Percentiles rank a stretch among this genome's conserved stretches.
Evolutionary conservation across 208 protist genomes (phyloP).

Genomic region (Leptomonas seymouri): DNA sequence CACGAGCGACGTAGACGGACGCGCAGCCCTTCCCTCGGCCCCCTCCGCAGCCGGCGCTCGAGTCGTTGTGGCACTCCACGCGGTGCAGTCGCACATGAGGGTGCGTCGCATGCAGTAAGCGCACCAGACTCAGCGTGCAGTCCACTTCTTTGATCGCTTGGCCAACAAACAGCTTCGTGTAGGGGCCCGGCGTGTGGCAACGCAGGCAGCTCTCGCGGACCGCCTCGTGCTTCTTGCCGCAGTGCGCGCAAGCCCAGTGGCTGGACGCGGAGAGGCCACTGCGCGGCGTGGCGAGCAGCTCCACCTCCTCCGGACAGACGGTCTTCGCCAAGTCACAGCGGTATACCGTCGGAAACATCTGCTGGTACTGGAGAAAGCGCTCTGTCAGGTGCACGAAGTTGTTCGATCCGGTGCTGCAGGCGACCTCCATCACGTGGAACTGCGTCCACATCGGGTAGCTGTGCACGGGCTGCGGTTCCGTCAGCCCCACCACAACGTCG

Average conservation of each 20-base stretch:
- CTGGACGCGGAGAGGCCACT: constrained; percentile 50
- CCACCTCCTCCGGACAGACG: constrained; percentile 30
- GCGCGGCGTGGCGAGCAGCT: constrained; percentile 36
- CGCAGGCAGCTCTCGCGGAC: constrained; percentile 70
- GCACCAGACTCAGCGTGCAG: constrained; percentile 38
- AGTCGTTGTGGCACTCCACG: constrained; percentile 48
- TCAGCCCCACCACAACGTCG: constrained; percentile 2
- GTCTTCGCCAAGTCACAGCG: constrained; percentile 43
- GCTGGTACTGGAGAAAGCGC: constrained; percentile 55
- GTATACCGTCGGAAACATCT: constrained; percentile 65
- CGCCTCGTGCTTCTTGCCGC: constrained; percentile 48
- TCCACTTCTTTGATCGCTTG: constrained; percentile 61
- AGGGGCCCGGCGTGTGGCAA: constrained; percentile 42
- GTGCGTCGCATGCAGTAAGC: constrained; percentile 62
- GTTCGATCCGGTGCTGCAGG: constrained; percentile 52
- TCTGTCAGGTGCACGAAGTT: constrained; percentile 67
- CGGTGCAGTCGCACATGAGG: constrained; percentile 55
- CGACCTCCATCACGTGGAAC: constrained; percentile 70
- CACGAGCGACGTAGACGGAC: constrained; percentile 58
- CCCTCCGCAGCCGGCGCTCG: constrained; percentile 2
- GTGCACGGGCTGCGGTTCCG: constrained; percentile 28
- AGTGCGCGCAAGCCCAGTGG: constrained; percentile 58
- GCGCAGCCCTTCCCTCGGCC: constrained; percentile 55
- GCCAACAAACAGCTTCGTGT: constrained; percentile 65
- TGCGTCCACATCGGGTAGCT: constrained; percentile 61